Evolutionary conservation across 306 rosid species (phyloP).

Genomic region (Geum urbanum): DNA sequence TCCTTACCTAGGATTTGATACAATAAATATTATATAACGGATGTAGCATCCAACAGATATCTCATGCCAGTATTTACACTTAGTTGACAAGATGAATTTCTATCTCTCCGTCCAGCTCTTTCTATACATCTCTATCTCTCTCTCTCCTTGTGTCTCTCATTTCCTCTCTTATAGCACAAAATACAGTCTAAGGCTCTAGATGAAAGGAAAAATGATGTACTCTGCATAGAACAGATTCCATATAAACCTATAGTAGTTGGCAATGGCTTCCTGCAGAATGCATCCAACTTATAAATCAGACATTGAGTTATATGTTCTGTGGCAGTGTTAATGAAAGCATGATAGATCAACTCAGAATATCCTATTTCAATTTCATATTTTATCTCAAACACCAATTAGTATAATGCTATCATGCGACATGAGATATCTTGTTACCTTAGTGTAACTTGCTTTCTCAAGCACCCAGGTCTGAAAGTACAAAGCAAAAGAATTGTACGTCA

Average conservation of each 20-base stretch:
- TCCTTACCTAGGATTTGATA: constrained; percentile 3
- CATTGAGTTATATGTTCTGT: neutral
- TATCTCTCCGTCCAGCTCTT: constrained; percentile 6
- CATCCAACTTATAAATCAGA: constrained; percentile 16
- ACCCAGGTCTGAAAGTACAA: constrained; percentile 51
- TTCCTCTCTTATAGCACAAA: neutral
- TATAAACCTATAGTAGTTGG: constrained; percentile 75
- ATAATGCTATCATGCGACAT: neutral
- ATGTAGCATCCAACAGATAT: neutral
- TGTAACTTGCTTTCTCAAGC: constrained; percentile 75
- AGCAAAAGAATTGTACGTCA: constrained; percentile 4
- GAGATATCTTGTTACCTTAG: constrained; percentile 50
- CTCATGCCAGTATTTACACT: constrained; percentile 5
- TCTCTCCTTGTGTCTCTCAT: neutral
- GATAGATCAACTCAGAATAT: neutral
- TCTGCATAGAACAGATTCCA: constrained; percentile 95
- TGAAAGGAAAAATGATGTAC: constrained; percentile 79
- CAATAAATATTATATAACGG: neutral
- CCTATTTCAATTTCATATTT: neutral
- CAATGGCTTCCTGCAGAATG: constrained; percentile 82
- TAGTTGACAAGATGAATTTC: neutral
- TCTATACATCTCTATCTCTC: neutral
- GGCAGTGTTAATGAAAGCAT: neutral
- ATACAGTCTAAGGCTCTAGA: constrained; percentile 35
- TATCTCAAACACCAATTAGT: neutral